Evolutionary conservation across 2,329 filamentous ascomycete genomes (phyloP), one percentile per base, ranked within the genome.

Genomic region (Penicillium verrucosum): DNA sequence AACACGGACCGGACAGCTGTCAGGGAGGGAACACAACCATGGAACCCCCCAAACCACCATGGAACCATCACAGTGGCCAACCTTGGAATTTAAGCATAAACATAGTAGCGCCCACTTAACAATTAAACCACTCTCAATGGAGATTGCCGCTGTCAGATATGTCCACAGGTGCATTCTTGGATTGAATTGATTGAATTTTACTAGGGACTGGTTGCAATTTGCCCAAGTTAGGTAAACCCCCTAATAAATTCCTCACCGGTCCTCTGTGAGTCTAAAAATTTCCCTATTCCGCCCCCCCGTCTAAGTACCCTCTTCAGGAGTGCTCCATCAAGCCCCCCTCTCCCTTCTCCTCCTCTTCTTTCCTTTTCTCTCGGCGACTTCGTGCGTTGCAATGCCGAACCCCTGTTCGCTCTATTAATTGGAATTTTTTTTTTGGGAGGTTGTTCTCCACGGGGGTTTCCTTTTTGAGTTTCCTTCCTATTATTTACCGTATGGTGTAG

Each of bases 21-120:
- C 49, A 59, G 53, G 34, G 43, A 40, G 30, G 40, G 29, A 42
- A 49, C 32, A 42, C 45, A 64, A 60, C 59, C 63, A 59, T 62
- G 62, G 62, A 65, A 56, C 51, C 37, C 50, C 50, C 57, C 40
- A 56, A 62, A 54, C 50, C 53, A 54, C 57, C 53, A 57, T 47
- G 58, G 56, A 54, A 59, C 56, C 51, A 53, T 43, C 27, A 10
- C 21, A 44, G 21, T 23, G 40, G 16, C 49, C 27, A 21, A 21
- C 21, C 21, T 21, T 21, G 21, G 21, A 21, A 58, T 58, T 66
- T 66, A 66, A 64, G 64, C 63, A 64, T 66, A 66, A 66, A 44
- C 44, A 51, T 44, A 51, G 57, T 65, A 62, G 63, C 63, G 61
- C 55, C 62, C 48, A 52, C 44, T 40, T 60, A 48, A n/a, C 14